phyloP scores from a whole-genome alignment of 306 rosid genomes.

The Fagus crenata region DNA sequence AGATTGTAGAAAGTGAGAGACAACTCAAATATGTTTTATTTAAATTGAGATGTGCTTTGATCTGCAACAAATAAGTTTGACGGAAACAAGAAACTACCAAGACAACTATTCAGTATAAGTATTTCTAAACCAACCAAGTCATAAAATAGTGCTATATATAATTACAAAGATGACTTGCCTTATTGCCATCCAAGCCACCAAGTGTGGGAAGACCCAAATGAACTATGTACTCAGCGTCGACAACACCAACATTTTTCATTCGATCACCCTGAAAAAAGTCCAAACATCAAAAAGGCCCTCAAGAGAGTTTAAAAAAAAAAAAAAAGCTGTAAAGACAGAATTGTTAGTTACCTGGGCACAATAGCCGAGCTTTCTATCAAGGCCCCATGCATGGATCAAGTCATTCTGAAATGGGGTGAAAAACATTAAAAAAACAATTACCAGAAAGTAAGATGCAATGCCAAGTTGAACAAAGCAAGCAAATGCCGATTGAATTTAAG shows the following conservation, averaged over 20 bases:
- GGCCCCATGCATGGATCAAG: slow-evolving; percentile 96
- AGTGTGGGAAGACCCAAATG: slow-evolving; percentile 91
- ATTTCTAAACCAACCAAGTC: neutral
- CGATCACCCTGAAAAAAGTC: slow-evolving; percentile 72
- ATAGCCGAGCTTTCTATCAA: slow-evolving; percentile 82
- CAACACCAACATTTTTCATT: slow-evolving; percentile 70
- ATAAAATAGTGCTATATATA: neutral
- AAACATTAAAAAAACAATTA: too few relatives aligned
- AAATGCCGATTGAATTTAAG: neutral
- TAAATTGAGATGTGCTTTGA: neutral
- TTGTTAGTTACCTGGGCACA: slow-evolving; percentile 80
- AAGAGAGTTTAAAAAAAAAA: slow-evolving; percentile 12
- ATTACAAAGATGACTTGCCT: slow-evolving; percentile 46
- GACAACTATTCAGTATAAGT: neutral
- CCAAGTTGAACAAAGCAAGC: slow-evolving; percentile 8
- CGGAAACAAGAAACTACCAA: neutral
- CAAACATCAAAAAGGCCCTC: slow-evolving; percentile 18
- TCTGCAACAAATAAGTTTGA: neutral
- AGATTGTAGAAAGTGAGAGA: neutral
- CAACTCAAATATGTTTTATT: neutral
- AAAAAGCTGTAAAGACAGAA: slow-evolving; percentile 18
- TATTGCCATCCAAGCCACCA: slow-evolving; percentile 56
- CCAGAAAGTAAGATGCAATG: slow-evolving; percentile 9
- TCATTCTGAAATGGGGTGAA: slow-evolving; percentile 66
- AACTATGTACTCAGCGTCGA: slow-evolving; percentile 76